phyloP scores from a whole-genome alignment of 2,329 filamentous ascomycete genomes.

The Trichoderma sp. region DNA sequence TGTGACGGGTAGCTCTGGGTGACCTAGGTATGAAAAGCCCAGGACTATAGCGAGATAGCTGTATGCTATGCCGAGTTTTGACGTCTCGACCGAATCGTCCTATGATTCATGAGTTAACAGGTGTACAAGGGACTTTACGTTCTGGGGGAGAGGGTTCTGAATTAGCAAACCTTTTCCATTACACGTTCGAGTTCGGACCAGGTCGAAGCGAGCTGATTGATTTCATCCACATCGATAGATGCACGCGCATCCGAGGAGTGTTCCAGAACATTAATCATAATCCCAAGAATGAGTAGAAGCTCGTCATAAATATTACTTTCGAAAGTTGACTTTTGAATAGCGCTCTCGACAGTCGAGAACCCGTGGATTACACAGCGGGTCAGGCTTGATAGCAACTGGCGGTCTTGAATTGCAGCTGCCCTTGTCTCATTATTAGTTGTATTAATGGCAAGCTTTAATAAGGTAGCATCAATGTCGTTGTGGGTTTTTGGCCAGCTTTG shows the following conservation, averaged over 20 bases:
- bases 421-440: constrained; percentile 80
- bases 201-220: constrained; percentile 62
- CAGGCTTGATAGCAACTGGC: constrained; percentile 53
- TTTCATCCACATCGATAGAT: constrained; percentile 36
- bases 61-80: constrained; percentile 77
- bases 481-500: constrained; percentile 36
- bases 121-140: neutral
- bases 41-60: constrained; percentile 85
- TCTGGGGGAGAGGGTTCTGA: no score
- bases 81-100: constrained; percentile 73
- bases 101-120: constrained; percentile 36
- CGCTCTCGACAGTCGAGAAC: constrained; percentile 51
- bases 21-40: constrained; percentile 70
- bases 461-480: constrained; percentile 34
- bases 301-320: constrained; percentile 61
- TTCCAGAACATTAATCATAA: constrained; percentile 86
- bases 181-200: constrained; percentile 69
- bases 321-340: constrained; percentile 52
- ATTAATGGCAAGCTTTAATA: constrained; percentile 70
- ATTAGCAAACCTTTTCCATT: constrained; percentile 62
- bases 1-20: neutral
- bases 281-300: constrained; percentile 75
- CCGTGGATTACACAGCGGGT: constrained; percentile 53
- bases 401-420: constrained; percentile 68
- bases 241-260: constrained; percentile 62